Percentiles rank a stretch among this genome's conserved stretches.
phyloP scores from a whole-genome alignment of 2,329 filamentous ascomycete genomes.

The Claviceps maximensis region DNA sequence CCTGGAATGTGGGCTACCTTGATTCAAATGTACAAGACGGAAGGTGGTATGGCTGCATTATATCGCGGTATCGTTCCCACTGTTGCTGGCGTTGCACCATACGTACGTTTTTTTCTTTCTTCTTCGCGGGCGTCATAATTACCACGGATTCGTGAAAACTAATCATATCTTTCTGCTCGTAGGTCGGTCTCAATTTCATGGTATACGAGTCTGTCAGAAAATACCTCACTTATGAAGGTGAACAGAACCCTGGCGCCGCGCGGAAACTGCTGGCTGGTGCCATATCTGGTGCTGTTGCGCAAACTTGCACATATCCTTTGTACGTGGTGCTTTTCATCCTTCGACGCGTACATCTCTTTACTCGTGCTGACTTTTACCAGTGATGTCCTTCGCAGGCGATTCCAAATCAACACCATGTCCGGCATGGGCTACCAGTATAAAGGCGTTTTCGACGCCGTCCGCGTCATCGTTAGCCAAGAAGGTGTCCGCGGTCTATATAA shows the following conservation, averaged over 20 bases:
- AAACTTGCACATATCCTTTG: conserved; percentile 98
- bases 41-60: conserved; percentile 74
- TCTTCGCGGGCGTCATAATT: too few species aligned
- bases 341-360: neutral
- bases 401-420: conserved; percentile 98
- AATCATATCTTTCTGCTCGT: conserved; percentile 10
- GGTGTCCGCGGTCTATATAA: conserved; percentile 83
- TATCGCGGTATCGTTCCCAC: conserved; percentile 92
- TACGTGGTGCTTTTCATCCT: conserved; percentile 33
- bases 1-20: conserved; percentile 90
- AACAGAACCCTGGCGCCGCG: conserved; percentile 64
- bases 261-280: conserved; percentile 84
- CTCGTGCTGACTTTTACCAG: conserved; percentile 29
- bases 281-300: conserved; percentile 88
- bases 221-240: conserved; percentile 75
- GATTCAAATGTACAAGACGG: conserved; percentile 72
- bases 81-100: conserved; percentile 87
- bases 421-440: conserved; percentile 96
- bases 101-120: conserved; percentile 43
- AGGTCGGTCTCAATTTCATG: conserved; percentile 98
- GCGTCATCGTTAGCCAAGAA: conserved; percentile 70
- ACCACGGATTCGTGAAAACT: neutral
- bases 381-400: conserved; percentile 82
- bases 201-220: conserved; percentile 82
- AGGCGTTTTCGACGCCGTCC: conserved; percentile 70